phyloP scores from a whole-genome alignment of 2,329 filamentous ascomycete genomes.

The Cordyceps sp. region DNA sequence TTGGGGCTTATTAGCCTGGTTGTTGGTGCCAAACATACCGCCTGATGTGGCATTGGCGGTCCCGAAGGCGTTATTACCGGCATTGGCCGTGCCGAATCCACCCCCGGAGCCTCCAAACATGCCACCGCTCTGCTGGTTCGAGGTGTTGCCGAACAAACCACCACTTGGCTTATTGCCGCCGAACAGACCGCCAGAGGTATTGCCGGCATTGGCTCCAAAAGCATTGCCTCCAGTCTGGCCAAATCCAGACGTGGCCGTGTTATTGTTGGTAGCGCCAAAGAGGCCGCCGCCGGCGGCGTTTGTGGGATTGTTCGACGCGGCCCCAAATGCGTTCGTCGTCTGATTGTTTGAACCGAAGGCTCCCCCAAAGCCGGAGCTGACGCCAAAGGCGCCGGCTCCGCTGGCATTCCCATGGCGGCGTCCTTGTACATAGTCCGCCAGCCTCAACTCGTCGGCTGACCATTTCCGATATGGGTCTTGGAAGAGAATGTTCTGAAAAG shows the following conservation, averaged over 20 bases:
- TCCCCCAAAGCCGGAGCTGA: slow-evolving; percentile 33
- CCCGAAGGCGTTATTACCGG: slow-evolving; percentile 15
- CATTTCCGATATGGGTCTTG: slow-evolving; percentile 73
- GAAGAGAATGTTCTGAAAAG: slow-evolving; percentile 68
- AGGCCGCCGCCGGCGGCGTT: slow-evolving; percentile 17
- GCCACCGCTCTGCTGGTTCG: slow-evolving; percentile 6
- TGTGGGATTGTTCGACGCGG: slow-evolving; percentile 12
- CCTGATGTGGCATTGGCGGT: slow-evolving; percentile 13
- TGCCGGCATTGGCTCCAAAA: slow-evolving; percentile 21
- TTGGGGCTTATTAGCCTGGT: slow-evolving; percentile 18
- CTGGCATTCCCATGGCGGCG: slow-evolving; percentile 69
- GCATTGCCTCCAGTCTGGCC: slow-evolving; percentile 12
- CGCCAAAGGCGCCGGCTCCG: slow-evolving; percentile 73
- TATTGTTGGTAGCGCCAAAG: slow-evolving; percentile 16
- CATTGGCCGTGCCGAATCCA: slow-evolving; percentile 20
- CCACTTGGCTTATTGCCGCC: slow-evolving; percentile 11
- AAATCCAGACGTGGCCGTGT: slow-evolving; percentile 9
- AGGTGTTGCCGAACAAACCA: slow-evolving; percentile 10
- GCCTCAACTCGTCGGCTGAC: slow-evolving; percentile 68
- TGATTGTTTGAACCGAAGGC: slow-evolving; percentile 27
- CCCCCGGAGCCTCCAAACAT: slow-evolving; percentile 14
- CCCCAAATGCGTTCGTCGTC: slow-evolving; percentile 28
- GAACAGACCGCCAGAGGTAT: slow-evolving; percentile 21
- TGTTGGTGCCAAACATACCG: slow-evolving; percentile 24
- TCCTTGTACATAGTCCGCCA: slow-evolving; percentile 80